phyloP scores from a whole-genome alignment of 208 protist species.

The Balamuthia mandrillaris region DNA sequence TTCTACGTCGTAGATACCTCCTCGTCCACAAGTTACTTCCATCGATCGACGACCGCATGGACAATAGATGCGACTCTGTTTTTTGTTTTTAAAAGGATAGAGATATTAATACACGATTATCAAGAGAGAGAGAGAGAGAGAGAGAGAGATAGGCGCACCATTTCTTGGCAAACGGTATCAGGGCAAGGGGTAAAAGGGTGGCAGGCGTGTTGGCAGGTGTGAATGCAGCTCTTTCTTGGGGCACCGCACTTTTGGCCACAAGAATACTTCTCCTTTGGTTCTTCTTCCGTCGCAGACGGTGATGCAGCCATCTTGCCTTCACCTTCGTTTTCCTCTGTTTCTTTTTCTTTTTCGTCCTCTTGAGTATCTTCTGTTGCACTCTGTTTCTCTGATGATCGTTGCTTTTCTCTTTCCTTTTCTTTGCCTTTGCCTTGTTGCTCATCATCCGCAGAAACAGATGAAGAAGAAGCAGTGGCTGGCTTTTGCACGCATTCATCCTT shows the following conservation, averaged over 20 bases:
- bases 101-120: too few species aligned
- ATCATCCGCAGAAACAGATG: conserved; percentile 22
- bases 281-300: too few species aligned
- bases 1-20: background rate
- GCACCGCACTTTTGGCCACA: conserved; percentile 52
- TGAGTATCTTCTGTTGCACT: too few species aligned
- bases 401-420: background rate
- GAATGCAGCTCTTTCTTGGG: conserved; percentile 29
- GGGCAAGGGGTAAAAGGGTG: conserved; percentile 56
- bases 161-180: background rate
- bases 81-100: too few species aligned
- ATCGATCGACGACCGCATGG: conserved; percentile 49
- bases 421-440: background rate
- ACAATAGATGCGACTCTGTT: conserved; percentile 52
- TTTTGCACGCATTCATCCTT: conserved; percentile 44
- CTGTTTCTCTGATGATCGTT: too few species aligned
- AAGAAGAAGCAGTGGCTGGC: too few species aligned
- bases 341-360: background rate
- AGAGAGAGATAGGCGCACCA: too few species aligned
- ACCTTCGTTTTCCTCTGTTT: background rate
- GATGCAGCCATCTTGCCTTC: background rate
- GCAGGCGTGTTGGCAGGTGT: conserved; percentile 40
- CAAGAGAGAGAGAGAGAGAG: too few species aligned
- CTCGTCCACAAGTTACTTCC: conserved; percentile 47
- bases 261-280: too few species aligned